Evolutionary conservation across 495 filamentous ascomycete genomes (phyloP).

Genomic region (Annulohypoxylon bovei): DNA sequence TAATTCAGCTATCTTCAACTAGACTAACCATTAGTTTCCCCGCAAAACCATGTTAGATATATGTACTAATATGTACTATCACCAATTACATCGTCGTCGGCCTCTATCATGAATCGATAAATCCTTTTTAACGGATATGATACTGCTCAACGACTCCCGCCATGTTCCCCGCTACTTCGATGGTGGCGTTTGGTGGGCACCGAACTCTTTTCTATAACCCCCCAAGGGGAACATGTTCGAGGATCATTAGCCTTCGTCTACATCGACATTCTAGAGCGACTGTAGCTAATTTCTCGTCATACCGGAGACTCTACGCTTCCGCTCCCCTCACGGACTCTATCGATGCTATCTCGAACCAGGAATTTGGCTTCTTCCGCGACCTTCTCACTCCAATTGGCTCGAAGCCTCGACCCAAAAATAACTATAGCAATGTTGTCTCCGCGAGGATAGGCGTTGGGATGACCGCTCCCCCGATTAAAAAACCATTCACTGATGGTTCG

Average conservation of each 20-base stretch:
- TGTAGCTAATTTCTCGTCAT: neutral
- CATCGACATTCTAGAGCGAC: conserved; percentile 19
- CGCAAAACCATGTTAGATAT: neutral
- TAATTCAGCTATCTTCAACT: neutral
- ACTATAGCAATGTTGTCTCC: neutral
- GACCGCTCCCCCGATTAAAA: neutral
- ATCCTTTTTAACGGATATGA: conserved; percentile 1
- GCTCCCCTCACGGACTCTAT: neutral
- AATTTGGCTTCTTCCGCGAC: conserved; percentile 9
- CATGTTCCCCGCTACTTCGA: conserved; percentile 29
- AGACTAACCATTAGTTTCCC: neutral
- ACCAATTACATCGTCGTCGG: neutral
- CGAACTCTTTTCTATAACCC: conserved; percentile 20
- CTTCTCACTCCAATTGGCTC: neutral
- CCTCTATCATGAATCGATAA: neutral
- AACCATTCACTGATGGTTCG: neutral
- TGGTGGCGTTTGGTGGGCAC: conserved; percentile 17
- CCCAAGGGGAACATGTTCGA: conserved; percentile 33
- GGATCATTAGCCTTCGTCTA: conserved; percentile 30
- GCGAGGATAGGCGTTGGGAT: neutral
- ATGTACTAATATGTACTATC: neutral
- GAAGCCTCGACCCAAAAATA: neutral
- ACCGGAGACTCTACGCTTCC: neutral
- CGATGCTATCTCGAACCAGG: conserved; percentile 6
- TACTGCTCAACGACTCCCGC: neutral